Conservation (phyloP, 768 basidiomycete genomes). For the Rhizopogon vesiculosus region DNA sequence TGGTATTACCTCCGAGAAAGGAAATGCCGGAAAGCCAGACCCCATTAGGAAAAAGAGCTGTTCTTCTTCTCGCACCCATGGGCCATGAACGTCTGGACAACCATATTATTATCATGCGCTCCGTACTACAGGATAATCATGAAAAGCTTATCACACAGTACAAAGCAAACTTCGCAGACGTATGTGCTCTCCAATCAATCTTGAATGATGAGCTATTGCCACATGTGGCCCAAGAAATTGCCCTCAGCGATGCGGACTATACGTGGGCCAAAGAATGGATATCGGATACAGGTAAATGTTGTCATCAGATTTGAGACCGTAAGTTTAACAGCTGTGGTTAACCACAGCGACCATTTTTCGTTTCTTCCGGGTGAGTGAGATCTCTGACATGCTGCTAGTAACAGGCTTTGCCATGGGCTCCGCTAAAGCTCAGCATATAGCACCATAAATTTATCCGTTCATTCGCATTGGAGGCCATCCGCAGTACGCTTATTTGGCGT, state of each 20-base stretch:
- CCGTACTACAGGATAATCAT: constrained; percentile 41
- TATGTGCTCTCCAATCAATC: constrained; percentile 44
- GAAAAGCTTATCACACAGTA: constrained; percentile 48
- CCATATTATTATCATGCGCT: constrained; percentile 25
- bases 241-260: constrained; percentile 39
- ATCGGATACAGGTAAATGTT: constrained; percentile 54
- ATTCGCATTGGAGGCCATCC: constrained; percentile 56
- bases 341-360: constrained; percentile 50
- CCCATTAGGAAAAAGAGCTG: too few relatives aligned
- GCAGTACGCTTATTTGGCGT: constrained; percentile 55
- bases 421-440: constrained; percentile 29
- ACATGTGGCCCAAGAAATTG: constrained; percentile 53
- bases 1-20: too few relatives aligned
- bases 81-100: constrained; percentile 6
- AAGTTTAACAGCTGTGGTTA: neutral
- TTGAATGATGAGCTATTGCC: constrained; percentile 57
- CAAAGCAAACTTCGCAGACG: constrained; percentile 39
- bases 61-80: neutral
- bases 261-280: constrained; percentile 61
- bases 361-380: constrained; percentile 51
- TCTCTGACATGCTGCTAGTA: neutral
- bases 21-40: too few relatives aligned
- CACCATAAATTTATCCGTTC: constrained; percentile 63
- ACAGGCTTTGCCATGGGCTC: neutral
- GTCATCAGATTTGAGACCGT: neutral